Percentiles rank a stretch among this genome's conserved stretches.
phyloP scores from a whole-genome alignment of 257 asterid species.

The Lithospermum erythrorhizon region DNA sequence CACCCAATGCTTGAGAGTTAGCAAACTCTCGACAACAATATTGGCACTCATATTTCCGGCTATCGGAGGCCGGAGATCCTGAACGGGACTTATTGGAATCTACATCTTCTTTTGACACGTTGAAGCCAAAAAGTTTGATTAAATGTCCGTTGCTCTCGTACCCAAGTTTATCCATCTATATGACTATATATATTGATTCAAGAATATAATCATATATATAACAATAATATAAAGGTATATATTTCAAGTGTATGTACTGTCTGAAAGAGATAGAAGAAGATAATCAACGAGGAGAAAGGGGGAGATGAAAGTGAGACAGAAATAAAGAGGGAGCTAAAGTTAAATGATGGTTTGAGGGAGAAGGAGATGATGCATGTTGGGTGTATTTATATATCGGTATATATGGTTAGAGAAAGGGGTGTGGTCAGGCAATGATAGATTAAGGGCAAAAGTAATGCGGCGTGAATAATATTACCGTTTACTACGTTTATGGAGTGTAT shows the following conservation, averaged over 20 bases:
- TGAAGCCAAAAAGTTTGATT: conserved; percentile 76
- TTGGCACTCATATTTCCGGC: conserved; percentile 95
- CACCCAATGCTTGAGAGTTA: conserved; percentile 92
- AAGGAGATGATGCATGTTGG: conserved; percentile 40
- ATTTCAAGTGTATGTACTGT: no score
- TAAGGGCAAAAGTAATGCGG: no score
- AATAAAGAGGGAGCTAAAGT: conserved; percentile 5
- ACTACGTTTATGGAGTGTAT: no score
- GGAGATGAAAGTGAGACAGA: conserved; percentile 13
- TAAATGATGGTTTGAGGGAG: conserved; percentile 14
- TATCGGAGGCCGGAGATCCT: conserved; percentile 47
- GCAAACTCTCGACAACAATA: conserved; percentile 94
- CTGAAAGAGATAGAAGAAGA: no score
- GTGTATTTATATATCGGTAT: conserved; percentile 60
- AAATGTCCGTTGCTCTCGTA: conserved; percentile 34
- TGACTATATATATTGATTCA: not conserved
- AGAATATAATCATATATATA: not conserved
- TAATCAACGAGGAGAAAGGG: not conserved
- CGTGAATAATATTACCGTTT: no score
- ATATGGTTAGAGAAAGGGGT: conserved; percentile 5
- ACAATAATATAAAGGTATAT: not conserved
- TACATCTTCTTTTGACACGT: conserved; percentile 49
- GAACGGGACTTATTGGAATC: conserved; percentile 43
- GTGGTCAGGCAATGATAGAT: not conserved
- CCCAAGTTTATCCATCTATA: conserved; percentile 39